These are phyloP conservation scores for Aegilops tauschii DNA, from an alignment of 176 grass and related monocot genomes.

Conservation along the genomic window DNA sequence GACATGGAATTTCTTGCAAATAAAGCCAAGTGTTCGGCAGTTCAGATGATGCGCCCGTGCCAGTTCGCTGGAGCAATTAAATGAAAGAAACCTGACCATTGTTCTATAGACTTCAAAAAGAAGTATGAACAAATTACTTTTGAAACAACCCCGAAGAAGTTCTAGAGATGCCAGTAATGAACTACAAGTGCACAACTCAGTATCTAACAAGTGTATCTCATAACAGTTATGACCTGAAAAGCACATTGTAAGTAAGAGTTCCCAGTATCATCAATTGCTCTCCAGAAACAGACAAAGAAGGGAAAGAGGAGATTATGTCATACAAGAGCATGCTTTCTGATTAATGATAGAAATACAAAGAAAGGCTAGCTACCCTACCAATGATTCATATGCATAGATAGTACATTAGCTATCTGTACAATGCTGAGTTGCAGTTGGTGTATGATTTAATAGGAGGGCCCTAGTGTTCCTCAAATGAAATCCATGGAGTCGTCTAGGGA, in stretches of 20 bases:
- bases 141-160: not conserved
- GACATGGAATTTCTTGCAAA: not conserved
- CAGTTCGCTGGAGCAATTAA: too few species aligned
- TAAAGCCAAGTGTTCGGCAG: not conserved
- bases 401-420: conserved; percentile 65
- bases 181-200: not conserved
- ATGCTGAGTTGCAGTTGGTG: conserved; percentile 40
- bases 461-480: conserved; percentile 60
- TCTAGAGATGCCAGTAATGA: not conserved
- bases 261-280: conserved; percentile 21
- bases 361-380: conserved; percentile 46
- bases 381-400: conserved; percentile 46
- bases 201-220: not conserved
- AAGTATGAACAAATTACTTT: not conserved
- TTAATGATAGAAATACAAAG: conserved; percentile 53
- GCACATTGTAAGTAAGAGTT: not conserved
- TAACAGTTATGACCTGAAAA: not conserved
- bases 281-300: conserved; percentile 19
- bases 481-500: conserved; percentile 82
- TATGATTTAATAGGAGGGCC: conserved; percentile 10
- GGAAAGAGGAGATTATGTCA: conserved; percentile 19
- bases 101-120: not conserved
- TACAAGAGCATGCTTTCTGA: conserved; percentile 40
- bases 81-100: too few species aligned
- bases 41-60: not conserved